A percentile compares a stretch with the other conserved stretches of the same genome.
These are phyloP conservation scores for Tuber microsphaerosporum DNA, from an alignment of 495 filamentous ascomycete species.

Conservation along the genomic window DNA sequence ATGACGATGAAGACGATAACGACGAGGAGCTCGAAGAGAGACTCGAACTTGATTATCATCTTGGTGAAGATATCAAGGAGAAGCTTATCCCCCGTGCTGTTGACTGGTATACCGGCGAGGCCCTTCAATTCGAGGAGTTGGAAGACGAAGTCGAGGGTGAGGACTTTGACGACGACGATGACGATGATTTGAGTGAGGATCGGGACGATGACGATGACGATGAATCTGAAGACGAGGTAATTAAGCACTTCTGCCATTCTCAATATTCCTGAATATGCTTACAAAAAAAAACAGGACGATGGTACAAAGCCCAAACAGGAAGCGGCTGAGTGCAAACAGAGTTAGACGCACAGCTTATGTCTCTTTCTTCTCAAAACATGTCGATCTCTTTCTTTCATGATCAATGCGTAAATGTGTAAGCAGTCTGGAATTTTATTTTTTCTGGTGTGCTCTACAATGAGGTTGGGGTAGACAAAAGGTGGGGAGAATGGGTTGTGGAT, in stretches of 20 bases:
- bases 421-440: neutral
- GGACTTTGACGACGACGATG: slow-evolving; percentile 80
- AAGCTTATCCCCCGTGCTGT: slow-evolving; percentile 98
- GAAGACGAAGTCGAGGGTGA: slow-evolving; percentile 80
- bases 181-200: slow-evolving; percentile 82
- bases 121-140: slow-evolving; percentile 90
- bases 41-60: slow-evolving; percentile 95
- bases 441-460: slow-evolving; percentile 7
- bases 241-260: slow-evolving; percentile 33
- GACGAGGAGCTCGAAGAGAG: slow-evolving; percentile 92
- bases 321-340: slow-evolving; percentile 99
- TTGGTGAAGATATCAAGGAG: slow-evolving; percentile 99
- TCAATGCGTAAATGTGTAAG: neutral
- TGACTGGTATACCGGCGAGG: slow-evolving; percentile 99
- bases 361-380: slow-evolving; percentile 20
- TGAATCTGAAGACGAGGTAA: slow-evolving; percentile 91
- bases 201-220: slow-evolving; percentile 74
- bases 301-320: slow-evolving; percentile 96
- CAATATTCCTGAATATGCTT: slow-evolving; percentile 25
- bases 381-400: neutral
- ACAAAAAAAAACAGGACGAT: slow-evolving; percentile 62
- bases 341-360: slow-evolving; percentile 52
- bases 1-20: slow-evolving; percentile 68
- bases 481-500: slow-evolving; percentile 17
- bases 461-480: slow-evolving; percentile 30